Percentiles rank a stretch among this genome's conserved stretches.
phyloP scores from a whole-genome alignment of 2,329 filamentous ascomycete genomes.

The Atkinsonella hypoxylon region DNA sequence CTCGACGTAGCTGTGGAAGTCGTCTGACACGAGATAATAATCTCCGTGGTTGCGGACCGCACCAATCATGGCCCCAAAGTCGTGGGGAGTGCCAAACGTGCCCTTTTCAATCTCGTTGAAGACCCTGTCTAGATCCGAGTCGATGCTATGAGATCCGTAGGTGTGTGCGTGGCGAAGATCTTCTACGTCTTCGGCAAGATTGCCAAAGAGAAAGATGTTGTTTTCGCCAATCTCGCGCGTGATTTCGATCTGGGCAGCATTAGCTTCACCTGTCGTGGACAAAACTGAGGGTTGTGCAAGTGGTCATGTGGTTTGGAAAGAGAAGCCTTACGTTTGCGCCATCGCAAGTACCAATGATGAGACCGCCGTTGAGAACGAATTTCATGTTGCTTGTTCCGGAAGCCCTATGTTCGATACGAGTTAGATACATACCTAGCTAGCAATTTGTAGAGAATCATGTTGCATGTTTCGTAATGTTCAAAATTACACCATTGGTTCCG shows the following conservation, averaged over 20 bases:
- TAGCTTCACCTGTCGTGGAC: not conserved
- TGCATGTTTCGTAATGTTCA: no score
- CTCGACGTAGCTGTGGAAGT: constrained; percentile 89
- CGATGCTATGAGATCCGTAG: constrained; percentile 68
- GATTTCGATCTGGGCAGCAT: constrained; percentile 61
- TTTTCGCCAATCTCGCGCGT: constrained; percentile 92
- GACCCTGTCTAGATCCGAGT: constrained; percentile 65
- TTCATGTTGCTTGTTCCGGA: constrained; percentile 98
- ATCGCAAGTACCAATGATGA: constrained; percentile 97
- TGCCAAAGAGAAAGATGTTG: constrained; percentile 98
- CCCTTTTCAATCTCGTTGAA: constrained; percentile 72
- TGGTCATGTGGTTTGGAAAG: no score
- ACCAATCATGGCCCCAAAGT: constrained; percentile 73
- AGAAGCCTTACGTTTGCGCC: constrained; percentile 74
- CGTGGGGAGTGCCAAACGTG: constrained; percentile 65
- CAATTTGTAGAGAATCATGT: not conserved
- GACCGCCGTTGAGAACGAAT: constrained; percentile 91
- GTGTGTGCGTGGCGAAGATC: constrained; percentile 85
- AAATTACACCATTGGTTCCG: no score
- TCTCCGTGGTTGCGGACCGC: constrained; percentile 88
- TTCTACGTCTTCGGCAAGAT: constrained; percentile 90
- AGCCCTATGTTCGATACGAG: constrained; percentile 29
- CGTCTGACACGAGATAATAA: constrained; percentile 95
- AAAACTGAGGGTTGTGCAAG: no score
- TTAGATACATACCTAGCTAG: not conserved